Evolutionary conservation across 805 yeast species (phyloP), one percentile per base, ranked within the genome.

Genomic region (Lachancea thermotolerans): DNA sequence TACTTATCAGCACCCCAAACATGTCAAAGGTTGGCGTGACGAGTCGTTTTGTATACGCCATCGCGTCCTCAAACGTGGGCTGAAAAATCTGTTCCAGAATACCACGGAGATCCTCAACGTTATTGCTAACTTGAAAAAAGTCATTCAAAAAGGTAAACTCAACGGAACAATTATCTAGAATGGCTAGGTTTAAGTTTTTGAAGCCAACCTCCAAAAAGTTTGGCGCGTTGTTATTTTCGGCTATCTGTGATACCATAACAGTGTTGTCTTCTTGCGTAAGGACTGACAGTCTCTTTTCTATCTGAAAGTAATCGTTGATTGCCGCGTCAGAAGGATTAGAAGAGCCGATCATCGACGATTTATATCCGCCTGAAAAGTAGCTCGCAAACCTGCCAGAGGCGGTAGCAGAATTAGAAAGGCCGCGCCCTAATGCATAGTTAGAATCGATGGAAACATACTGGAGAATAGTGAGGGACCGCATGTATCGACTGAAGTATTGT

Each of bases 241-340:
- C 95, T 31, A 87, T 85, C 57, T 85, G 90, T 0, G 90, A 86
- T 4, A 85, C 78, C 68, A 89, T 78, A 0, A 83, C 90, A 1
- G 83, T 71, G 39, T 77, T 75, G 49, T 77, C 81, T 31, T 73
- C 74, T 10, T 73, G 71, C 2, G 70, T 66, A 15, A 87, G 64
- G 1, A 83, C 70, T n/a, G 77, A 75, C 15, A 75, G 63, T 49
- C 97, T 67, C 50, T 76, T 78, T 10, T 81, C 81, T 8, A 82
- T 60, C 45, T 66, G 70, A 40, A 78, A 67, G 55, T 82, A 84
- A 36, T 82, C 90, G 31, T 73, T 67, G 32, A 78, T 54, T 11
- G 55, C 40, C 35, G 58, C 59, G 38, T 55, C 59, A 2, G 61
- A 52, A 7, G 51, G 40, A 10, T 45, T 39, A 11, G 41, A 44